Base-by-base conservation (phyloP, 1,284 basidiomycete species). In the Tilletiopsis washingtonensis region DNA sequence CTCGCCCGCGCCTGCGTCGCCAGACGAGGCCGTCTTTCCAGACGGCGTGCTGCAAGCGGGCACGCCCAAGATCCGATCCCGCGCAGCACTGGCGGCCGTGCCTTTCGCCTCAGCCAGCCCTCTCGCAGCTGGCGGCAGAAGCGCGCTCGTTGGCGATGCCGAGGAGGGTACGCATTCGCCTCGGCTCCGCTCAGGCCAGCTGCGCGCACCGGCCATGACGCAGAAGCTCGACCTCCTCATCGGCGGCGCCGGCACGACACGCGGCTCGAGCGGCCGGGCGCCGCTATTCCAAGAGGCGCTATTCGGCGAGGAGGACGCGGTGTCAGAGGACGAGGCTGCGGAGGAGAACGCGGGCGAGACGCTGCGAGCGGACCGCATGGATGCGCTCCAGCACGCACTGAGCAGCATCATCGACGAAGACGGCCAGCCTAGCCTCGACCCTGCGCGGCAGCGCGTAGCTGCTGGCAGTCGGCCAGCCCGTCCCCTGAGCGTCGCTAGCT, bases 371-470 rank as follows among this genome's bases (percentile, higher is more conserved):
- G 63, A 64, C 11, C 52, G 54, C 51, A 57, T 64, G 43, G 60
- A 64, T 34, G 63, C 55, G n/a, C 90, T 96, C 20, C 89, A 91
- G 65, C 87, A 88, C 3, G 91, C 91, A 1, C 77, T 97, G 53
- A 91, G 86, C 15, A 88, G 90, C 67, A 94, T 97, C 70, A 91
- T 96, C 62, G 5, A 34, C 20, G 43, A 45, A 21, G 43, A 45
- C 20, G 86, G 88, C 2, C 77, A 84, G 25, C 9, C 29, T 9
- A 34, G 29, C n/a, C n/a, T n/a, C n/a, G n/a, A n/a, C n/a, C n/a
- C n/a, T n/a, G n/a, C n/a, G n/a, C n/a, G n/a, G n/a, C n/a, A n/a
- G n/a, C n/a, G n/a, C n/a, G n/a, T n/a, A n/a, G n/a, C n/a, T n/a
- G n/a, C n/a, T n/a, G n/a, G n/a, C n/a, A n/a, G n/a, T n/a, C n/a